These are phyloP conservation scores for Hydnum rufescens DNA, from an alignment of 768 basidiomycete species.

Conservation along the genomic window DNA sequence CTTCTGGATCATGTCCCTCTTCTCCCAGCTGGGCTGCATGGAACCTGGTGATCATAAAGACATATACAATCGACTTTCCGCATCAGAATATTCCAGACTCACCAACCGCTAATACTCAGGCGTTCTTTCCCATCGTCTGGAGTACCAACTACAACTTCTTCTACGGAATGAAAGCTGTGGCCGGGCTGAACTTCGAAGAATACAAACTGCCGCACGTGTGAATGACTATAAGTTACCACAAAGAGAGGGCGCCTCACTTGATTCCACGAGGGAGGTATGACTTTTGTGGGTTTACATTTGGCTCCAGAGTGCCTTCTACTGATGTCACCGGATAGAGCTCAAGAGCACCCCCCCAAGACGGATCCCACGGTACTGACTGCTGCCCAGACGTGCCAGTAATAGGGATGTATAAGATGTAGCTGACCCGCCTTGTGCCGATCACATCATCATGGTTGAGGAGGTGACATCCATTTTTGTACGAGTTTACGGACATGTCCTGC, in stretches of 20 bases:
- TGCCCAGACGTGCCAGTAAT: constrained; percentile 34
- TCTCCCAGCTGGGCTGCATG: constrained; percentile 83
- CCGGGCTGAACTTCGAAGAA: constrained; percentile 72
- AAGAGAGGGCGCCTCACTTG: constrained; percentile 42
- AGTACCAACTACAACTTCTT: constrained; percentile 77
- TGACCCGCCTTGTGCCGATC: constrained; percentile 81
- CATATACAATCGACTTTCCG: neutral
- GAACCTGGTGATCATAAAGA: constrained; percentile 23
- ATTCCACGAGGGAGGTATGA: constrained; percentile 68
- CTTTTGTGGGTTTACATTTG: constrained; percentile 41
- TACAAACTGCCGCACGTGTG: constrained; percentile 52
- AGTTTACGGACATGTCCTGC: constrained; percentile 89
- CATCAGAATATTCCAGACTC: neutral
- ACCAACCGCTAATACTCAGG: constrained; percentile 84
- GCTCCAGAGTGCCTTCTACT: constrained; percentile 48
- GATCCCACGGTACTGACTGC: constrained; percentile 38
- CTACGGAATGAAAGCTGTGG: constrained; percentile 86
- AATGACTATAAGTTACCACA: constrained; percentile 54
- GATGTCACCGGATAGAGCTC: constrained; percentile 69
- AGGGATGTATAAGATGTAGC: constrained; percentile 95
- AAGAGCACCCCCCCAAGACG: constrained; percentile 82
- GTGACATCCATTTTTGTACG: constrained; percentile 81
- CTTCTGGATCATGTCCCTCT: constrained; percentile 52
- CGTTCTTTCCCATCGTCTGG: constrained; percentile 49
- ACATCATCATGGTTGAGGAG: constrained; percentile 97